Evolutionary conservation across 768 basidiomycete species (phyloP), one percentile per base, ranked within the genome.

Genomic region (Trametes cinnabarina): DNA sequence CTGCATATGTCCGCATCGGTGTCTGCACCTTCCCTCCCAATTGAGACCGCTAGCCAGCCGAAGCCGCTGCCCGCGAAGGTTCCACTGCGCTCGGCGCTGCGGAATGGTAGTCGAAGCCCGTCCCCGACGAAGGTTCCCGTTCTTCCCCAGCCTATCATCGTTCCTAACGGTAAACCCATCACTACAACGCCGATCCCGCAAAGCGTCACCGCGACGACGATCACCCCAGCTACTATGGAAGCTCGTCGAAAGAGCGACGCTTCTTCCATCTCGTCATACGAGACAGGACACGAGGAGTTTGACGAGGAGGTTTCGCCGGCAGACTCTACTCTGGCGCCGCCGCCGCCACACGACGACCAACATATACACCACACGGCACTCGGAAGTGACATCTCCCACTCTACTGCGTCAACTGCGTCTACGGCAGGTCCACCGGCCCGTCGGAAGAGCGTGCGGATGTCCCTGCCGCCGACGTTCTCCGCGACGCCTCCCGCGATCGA

Each of bases 391-490:
- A 22, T 70, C 17, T 70, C 68, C n/a, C 42, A 66, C 8, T 68
- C 68, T 28, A 60, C 61, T 15, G 60, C 59, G 15, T 67, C 68
- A 26, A 60, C 61, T 15, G 60, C 59, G 15, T 67, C 72, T 11
- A 70, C 69, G 20, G 62, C 61, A 15, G 61, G 46, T n/a, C 61
- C 35, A 42, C 64, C 73, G 12, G 49, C 63, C 2, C 70, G 82
- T 11, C 68, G 79, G 34, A 92, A 92, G 72, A 90, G 88, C 65
- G 91, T 93, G 32, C 77, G 91, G 7, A 85, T 93, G 50, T 89
- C 87, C 26, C 70, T 92, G 35, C 79, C 85, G 42, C 91, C 91
- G 10, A 89, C 87, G 32, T 90, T 87, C 68, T 87, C 87, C 6
- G 73, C 84, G 0, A 80, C 89, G 1, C 88, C 90, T 8, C 87